phyloP scores from a whole-genome alignment of 306 rosid species.

The Ochetophila trinervis region DNA sequence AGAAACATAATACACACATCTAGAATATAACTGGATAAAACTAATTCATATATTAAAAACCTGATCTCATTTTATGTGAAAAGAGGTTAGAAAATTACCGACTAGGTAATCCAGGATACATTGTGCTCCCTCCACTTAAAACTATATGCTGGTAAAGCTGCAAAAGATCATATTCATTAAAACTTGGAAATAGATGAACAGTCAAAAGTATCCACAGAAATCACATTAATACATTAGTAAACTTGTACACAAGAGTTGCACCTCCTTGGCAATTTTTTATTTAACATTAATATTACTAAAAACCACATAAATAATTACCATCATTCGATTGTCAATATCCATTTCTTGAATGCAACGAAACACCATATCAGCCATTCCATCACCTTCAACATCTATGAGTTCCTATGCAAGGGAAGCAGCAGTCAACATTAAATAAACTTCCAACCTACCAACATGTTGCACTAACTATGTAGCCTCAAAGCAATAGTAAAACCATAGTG shows the following conservation, averaged over 20 bases:
- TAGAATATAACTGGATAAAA: conserved; percentile 17
- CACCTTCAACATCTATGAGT: conserved; percentile 97
- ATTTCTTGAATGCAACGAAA: conserved; percentile 98
- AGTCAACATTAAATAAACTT: conserved; percentile 6
- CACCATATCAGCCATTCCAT: conserved; percentile 99
- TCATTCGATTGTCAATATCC: conserved; percentile 99
- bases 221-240: not conserved
- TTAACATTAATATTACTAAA: not conserved
- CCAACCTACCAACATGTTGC: not conserved
- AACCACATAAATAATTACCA: conserved; percentile 47
- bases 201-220: not conserved
- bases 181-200: conserved; percentile 2
- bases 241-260: too few species aligned
- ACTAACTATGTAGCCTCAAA: too few species aligned
- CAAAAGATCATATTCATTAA: conserved; percentile 29
- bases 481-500: too few species aligned
- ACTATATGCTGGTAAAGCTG: conserved; percentile 99
- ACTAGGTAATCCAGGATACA: conserved; percentile 99
- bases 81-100: conserved; percentile 56
- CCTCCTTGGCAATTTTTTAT: not conserved
- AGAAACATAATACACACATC: conserved; percentile 10
- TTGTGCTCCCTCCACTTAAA: conserved; percentile 99
- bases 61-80: conserved; percentile 21
- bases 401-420: conserved; percentile 50
- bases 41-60: not conserved